Evolutionary conservation across 2,329 filamentous ascomycete genomes (phyloP), one percentile per base, ranked within the genome.

Genomic region (Acephala macrosclerotiorum): DNA sequence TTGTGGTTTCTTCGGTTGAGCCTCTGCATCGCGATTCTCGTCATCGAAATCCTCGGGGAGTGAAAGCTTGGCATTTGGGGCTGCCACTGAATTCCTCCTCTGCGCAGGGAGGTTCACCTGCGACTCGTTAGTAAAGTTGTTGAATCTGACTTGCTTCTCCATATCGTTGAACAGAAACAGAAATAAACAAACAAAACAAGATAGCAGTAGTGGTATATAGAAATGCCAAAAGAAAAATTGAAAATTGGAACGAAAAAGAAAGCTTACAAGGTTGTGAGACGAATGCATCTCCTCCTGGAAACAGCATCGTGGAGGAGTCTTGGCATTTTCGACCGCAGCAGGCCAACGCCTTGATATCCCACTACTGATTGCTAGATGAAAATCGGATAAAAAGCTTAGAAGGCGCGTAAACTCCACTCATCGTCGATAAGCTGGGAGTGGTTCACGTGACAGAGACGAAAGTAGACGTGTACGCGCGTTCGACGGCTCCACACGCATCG

Each of bases 1-100:
- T 81, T 45, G 20, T 29, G 63, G 57, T 49, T 63, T 60, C 25
- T 35, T 40, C 18, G 12, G 33, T 25, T 36, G 40, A 25, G 26
- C 40, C 29, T 60, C 58, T 16, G 20, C n/a, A 49, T 49, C 42
- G 16, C 18, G 18, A 58, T 38, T 25, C 12, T 60, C 42, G 20
- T 33, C 33, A 4, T 55, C 58, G n/a, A 20, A 20, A 20, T 38
- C 20, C 25, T 35, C 42, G 33, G 42, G 20, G 4, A 35, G 40
- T 16, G 40, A 25, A n/a, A 60, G 29, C 20, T 33, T 33, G 58
- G 42, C 20, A 47, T 33, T 35, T 11, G 3, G 29, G 11, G 40
- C 22, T 11, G 42, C 26, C 25, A 25, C 16, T 2, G 58, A 51
- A 16, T 18, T 26, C 11, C 40, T 26, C 26, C 58, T 60, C 40